Evolutionary conservation across 2,329 filamentous ascomycete genomes (phyloP).

Genomic region (Trichoderma semiorbis): DNA sequence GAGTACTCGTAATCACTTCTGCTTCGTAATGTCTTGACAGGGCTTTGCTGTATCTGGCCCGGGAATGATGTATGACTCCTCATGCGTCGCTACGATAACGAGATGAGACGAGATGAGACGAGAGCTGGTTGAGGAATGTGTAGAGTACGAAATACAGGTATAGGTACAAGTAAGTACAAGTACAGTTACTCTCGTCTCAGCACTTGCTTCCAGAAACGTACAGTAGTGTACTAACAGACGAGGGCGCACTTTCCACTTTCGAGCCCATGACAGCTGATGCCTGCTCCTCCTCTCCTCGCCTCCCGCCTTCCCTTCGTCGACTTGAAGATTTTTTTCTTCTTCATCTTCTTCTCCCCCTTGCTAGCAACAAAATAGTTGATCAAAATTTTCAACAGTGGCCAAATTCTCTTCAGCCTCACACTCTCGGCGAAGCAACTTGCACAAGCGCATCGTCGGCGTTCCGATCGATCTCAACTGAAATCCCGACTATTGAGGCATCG

Average conservation of each 20-base stretch:
- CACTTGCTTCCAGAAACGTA: neutral
- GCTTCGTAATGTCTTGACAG: too few species aligned
- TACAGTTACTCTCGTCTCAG: neutral
- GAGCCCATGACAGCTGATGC: neutral
- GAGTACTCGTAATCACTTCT: too few species aligned
- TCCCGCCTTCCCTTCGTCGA: neutral
- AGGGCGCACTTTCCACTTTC: neutral
- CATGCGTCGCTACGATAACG: neutral
- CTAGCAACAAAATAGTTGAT: neutral
- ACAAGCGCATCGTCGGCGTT: conserved; percentile 3
- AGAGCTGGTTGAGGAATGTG: neutral
- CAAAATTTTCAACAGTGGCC: neutral
- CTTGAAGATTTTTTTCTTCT: neutral
- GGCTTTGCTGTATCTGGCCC: too few species aligned
- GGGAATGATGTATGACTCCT: neutral
- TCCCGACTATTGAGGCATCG: conserved; percentile 1
- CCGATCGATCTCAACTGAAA: conserved; percentile 12
- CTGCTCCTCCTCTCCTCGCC: neutral
- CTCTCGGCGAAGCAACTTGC: conserved; percentile 9
- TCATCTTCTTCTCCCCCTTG: neutral
- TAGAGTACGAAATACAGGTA: neutral
- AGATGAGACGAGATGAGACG: neutral
- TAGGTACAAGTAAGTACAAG: neutral
- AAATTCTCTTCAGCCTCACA: neutral
- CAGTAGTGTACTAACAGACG: neutral